Conservation (phyloP, 176 grass and related monocot species). For the Typha latifolia region DNA sequence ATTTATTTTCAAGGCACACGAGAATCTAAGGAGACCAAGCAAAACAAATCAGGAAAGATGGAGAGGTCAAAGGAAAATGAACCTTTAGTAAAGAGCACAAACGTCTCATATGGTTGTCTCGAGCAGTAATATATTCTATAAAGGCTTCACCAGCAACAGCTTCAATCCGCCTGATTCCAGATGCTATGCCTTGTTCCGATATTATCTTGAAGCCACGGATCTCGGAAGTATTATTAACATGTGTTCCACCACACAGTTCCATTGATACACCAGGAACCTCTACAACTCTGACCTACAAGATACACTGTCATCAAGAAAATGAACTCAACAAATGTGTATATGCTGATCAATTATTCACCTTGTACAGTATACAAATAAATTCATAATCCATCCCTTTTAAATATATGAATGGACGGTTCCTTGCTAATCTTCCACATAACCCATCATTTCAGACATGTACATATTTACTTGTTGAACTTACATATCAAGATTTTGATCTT, state of each 20-base stretch:
- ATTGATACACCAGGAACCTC: constrained; percentile 90
- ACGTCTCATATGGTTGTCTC: constrained; percentile 72
- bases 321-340: background rate
- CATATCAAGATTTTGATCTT: no score
- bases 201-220: constrained; percentile 95
- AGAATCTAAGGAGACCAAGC: background rate
- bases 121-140: constrained; percentile 76
- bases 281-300: constrained; percentile 76
- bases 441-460: no score
- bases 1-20: no score
- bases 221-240: constrained; percentile 80
- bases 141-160: constrained; percentile 94
- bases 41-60: background rate
- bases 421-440: no score
- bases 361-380: no score
- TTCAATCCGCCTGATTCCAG: constrained; percentile 87
- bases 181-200: constrained; percentile 92
- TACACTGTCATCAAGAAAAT: background rate
- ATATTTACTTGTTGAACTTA: no score
- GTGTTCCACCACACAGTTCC: constrained; percentile 95
- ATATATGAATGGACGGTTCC: no score
- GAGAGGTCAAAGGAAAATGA: background rate
- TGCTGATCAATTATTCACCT: no score
- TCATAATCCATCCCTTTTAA: no score
- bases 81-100: constrained; percentile 79